Evolutionary conservation across 1,284 basidiomycete species (phyloP), one percentile per base, ranked within the genome.

Genomic region (Apiotrichum gamsii): DNA sequence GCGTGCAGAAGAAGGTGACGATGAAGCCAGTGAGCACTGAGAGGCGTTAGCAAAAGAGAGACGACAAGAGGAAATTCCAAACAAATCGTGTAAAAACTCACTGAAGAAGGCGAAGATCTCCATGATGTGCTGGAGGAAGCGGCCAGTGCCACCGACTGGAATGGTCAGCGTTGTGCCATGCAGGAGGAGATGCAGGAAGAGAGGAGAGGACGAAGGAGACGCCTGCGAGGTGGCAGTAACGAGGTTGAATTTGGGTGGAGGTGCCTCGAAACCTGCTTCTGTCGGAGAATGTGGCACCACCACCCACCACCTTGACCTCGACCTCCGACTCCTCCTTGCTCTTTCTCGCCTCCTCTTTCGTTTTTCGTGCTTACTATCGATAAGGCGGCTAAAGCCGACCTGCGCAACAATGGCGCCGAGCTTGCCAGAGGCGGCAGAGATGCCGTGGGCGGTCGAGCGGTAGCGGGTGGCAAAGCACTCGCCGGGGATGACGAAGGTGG

Each of bases 381-480:
- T 79, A 40, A 89, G 70, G 47, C 78, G 79, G 25, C 81, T 79
- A 69, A 90, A 87, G 36, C 81, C 85, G 55, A 88, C 81, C 70
- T 89, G 85, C 4, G 85, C 82, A 39, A 90, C 72, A 65, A 91
- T 85, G 43, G 87, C 87, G 34, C 87, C 88, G 41, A 88, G 76
- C 72, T 90, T 90, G 43, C 85, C 86, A 21, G 79, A 81, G 4
- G 84, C 87, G 16, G 87, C 88, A 16, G 83, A 84, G 65, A 91
- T 88, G 70, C 87, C 87, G 70, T 90, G 86, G 3, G 80, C 83
- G 5, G 86, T 88, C 0, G 84, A 85, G 41, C 87, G 79, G 73
- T 88, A 88, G 37, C 87, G 82, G 3, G 88, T 90, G 2, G 88
- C 87, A 82, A 90, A 91, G 23, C 77, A 80, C 69, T 91, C 87